phyloP scores from a whole-genome alignment of 305 asterid species.

The Ilex paraguariensis region DNA sequence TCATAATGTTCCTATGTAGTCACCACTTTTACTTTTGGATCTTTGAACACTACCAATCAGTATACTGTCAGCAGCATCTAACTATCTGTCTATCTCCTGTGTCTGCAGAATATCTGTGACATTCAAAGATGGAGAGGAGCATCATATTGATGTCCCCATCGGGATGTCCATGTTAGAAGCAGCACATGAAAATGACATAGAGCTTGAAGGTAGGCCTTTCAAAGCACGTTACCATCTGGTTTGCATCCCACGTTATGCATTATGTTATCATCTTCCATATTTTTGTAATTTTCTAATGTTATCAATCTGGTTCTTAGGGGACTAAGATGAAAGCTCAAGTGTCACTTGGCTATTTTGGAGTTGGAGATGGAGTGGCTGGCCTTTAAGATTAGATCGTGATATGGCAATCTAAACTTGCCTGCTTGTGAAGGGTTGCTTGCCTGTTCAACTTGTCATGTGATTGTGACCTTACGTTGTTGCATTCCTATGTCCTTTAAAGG shows the following conservation, averaged over 20 bases:
- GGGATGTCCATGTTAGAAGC: constrained; percentile 98
- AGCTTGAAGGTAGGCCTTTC: constrained; percentile 73
- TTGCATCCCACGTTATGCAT: neutral
- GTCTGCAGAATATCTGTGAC: constrained; percentile 71
- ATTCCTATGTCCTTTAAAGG: neutral
- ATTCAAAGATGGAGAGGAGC: constrained; percentile 92
- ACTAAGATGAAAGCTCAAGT: no score
- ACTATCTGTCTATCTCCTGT: neutral
- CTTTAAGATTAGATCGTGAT: neutral
- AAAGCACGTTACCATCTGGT: neutral
- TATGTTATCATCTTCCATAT: no score
- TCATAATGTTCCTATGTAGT: no score
- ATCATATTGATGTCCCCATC: constrained; percentile 74
- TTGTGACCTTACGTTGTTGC: constrained; percentile 71
- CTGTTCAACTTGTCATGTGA: constrained; percentile 97
- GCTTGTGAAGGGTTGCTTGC: constrained; percentile 99
- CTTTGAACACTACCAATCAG: no score
- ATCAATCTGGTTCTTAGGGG: neutral
- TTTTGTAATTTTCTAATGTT: neutral
- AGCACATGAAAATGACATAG: constrained; percentile 93
- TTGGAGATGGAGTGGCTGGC: neutral
- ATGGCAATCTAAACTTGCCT: neutral
- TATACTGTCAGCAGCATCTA: no score
- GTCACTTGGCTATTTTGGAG: no score
- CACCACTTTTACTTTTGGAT: no score